phyloP scores from a whole-genome alignment of 371 early-diverging fungal species.

The Saksenaea oblongispora region DNA sequence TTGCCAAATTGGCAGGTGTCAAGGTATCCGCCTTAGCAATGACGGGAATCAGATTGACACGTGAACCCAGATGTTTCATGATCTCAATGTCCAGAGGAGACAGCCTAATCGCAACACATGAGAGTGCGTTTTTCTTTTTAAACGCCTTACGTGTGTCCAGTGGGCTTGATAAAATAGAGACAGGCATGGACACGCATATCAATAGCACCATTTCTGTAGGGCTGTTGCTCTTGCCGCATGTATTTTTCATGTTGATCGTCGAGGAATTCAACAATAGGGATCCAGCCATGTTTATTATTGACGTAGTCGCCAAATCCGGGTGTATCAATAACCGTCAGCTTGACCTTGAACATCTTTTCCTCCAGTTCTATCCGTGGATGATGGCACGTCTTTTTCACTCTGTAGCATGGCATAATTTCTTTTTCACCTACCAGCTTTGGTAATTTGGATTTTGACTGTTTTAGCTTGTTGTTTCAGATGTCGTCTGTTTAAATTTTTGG shows the following conservation, averaged over 20 bases:
- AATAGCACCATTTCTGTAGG: conserved; percentile 56
- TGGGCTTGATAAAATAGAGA: conserved; percentile 93
- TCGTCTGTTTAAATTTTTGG: conserved; percentile 54
- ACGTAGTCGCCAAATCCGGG: conserved; percentile 93
- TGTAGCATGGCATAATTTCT: no score
- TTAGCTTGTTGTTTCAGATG: conserved; percentile 17
- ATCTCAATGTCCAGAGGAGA: conserved; percentile 89
- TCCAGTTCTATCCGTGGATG: conserved; percentile 75
- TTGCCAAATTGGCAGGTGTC: conserved; percentile 75
- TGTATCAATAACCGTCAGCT: conserved; percentile 89
- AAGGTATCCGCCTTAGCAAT: conserved; percentile 68
- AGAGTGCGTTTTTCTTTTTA: conserved; percentile 19
- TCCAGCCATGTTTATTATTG: conserved; percentile 73
- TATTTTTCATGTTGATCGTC: conserved; percentile 95
- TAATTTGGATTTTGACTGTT: background rate
- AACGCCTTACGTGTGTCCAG: conserved; percentile 76
- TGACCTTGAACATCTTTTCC: conserved; percentile 95
- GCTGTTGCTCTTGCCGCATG: conserved; percentile 75
- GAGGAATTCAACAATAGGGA: conserved; percentile 79
- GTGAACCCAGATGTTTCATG: conserved; percentile 80
- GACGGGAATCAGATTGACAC: conserved; percentile 89
- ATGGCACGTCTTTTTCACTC: background rate
- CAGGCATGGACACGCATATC: conserved; percentile 89
- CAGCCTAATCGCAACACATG: conserved; percentile 54
- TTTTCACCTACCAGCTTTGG: background rate